Evolutionary conservation across 1,284 basidiomycete genomes (phyloP).

Genomic region (Ganoderma lucidum): DNA sequence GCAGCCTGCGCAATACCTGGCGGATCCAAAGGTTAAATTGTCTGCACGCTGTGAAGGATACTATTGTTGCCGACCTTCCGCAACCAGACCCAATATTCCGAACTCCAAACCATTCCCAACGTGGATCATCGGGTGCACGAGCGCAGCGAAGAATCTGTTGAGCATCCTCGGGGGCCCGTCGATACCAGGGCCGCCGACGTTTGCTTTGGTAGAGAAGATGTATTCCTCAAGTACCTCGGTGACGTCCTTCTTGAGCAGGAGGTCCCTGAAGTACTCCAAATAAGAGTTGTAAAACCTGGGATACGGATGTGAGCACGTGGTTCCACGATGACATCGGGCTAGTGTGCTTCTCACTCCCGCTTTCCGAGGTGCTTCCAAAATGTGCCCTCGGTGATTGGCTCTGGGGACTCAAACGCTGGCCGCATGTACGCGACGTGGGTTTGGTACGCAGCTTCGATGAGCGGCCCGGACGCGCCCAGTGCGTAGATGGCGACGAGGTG

Average conservation of each 20-base stretch:
- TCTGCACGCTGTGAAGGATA: neutral
- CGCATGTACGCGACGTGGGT: slow-evolving; percentile 50
- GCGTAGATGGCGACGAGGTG: slow-evolving; percentile 59
- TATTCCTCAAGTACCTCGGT: slow-evolving; percentile 59
- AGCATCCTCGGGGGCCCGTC: slow-evolving; percentile 55
- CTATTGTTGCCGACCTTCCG: slow-evolving; percentile 57
- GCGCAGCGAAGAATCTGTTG: slow-evolving; percentile 61
- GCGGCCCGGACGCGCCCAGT: slow-evolving; percentile 51
- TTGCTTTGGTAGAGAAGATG: slow-evolving; percentile 62
- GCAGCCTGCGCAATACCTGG: slow-evolving; percentile 47
- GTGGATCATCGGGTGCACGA: slow-evolving; percentile 74
- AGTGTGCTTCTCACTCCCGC: slow-evolving; percentile 1
- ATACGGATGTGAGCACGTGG: neutral
- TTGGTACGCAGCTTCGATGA: slow-evolving; percentile 53
- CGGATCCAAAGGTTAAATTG: neutral
- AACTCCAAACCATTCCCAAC: slow-evolving; percentile 72
- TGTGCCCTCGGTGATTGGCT: slow-evolving; percentile 49
- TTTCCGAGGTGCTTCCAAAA: slow-evolving; percentile 48
- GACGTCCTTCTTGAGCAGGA: slow-evolving; percentile 53
- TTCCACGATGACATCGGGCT: neutral
- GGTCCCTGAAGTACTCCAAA: slow-evolving; percentile 60
- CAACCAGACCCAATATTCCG: slow-evolving; percentile 64
- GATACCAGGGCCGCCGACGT: slow-evolving; percentile 43
- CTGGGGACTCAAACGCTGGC: slow-evolving; percentile 51
- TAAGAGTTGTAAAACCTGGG: slow-evolving; percentile 67